Evolutionary conservation across 2,329 filamentous ascomycete species (phyloP).

Genomic region (Tolypocladium capitatum): DNA sequence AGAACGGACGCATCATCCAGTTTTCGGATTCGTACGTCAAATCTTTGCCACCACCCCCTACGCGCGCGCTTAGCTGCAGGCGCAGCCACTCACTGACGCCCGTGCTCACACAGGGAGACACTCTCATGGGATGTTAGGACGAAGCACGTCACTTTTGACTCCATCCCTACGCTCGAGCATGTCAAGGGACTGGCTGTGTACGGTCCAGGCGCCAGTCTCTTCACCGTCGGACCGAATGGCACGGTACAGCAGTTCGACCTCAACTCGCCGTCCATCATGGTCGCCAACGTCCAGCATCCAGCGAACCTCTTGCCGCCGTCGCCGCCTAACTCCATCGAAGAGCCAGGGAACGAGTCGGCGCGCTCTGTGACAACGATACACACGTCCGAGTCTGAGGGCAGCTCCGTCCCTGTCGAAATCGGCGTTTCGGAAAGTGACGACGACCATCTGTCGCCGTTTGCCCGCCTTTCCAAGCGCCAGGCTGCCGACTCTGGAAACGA

Average conservation of each 20-base stretch:
- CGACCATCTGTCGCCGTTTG: slow-evolving; percentile 61
- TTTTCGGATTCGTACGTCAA: slow-evolving; percentile 70
- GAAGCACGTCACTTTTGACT: slow-evolving; percentile 88
- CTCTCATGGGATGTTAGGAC: slow-evolving; percentile 94
- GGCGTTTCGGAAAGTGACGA: slow-evolving; percentile 63
- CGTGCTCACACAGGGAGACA: slow-evolving; percentile 51
- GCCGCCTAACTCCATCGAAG: slow-evolving; percentile 68
- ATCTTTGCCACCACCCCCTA: slow-evolving; percentile 13
- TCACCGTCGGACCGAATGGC: slow-evolving; percentile 77
- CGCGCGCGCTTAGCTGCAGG: slow-evolving; percentile 32
- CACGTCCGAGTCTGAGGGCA: slow-evolving; percentile 40
- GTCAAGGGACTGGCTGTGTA: slow-evolving; percentile 76
- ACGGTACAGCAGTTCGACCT: slow-evolving; percentile 93
- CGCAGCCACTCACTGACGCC: slow-evolving; percentile 18
- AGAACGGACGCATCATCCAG: slow-evolving; percentile 92
- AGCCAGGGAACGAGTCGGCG: slow-evolving; percentile 42
- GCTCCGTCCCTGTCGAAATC: slow-evolving; percentile 41
- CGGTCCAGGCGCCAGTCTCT: slow-evolving; percentile 79
- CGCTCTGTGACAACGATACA: slow-evolving; percentile 32
- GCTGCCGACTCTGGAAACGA: slow-evolving; percentile 47
- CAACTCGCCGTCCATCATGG: slow-evolving; percentile 66
- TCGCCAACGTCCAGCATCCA: slow-evolving; percentile 77
- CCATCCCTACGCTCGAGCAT: slow-evolving; percentile 71
- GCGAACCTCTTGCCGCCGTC: slow-evolving; percentile 68
- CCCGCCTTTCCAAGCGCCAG: slow-evolving; percentile 60